Conservation (phyloP, 1,284 basidiomycete species). For the Trichosporon asahii region DNA sequence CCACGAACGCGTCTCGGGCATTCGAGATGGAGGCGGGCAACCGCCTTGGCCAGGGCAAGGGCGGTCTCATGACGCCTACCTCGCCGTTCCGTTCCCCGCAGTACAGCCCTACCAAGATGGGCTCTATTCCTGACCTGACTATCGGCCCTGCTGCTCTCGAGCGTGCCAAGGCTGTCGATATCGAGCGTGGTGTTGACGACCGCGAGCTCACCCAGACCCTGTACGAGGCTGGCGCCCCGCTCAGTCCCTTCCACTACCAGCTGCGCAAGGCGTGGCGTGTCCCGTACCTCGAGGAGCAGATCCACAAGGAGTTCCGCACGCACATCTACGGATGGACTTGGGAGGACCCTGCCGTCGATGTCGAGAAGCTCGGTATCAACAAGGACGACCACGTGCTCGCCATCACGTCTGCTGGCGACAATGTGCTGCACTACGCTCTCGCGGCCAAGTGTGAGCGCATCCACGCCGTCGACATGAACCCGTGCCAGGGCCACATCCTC, state of each 20-base stretch:
- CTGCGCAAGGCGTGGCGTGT: constrained; percentile 64
- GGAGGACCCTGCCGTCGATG: constrained; percentile 77
- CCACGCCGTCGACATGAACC: constrained; percentile 64
- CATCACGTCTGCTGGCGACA: constrained; percentile 77
- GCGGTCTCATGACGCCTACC: constrained; percentile 52
- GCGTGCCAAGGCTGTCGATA: constrained; percentile 20
- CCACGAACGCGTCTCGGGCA: constrained; percentile 60
- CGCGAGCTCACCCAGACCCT: constrained; percentile 42
- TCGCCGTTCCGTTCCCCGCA: constrained; percentile 52
- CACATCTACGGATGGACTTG: constrained; percentile 71
- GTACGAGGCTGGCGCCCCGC: constrained; percentile 59
- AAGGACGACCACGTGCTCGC: constrained; percentile 67
- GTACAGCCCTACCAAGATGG: constrained; percentile 43
- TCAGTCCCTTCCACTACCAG: constrained; percentile 75
- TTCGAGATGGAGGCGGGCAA: constrained; percentile 72
- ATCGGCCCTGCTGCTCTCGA: constrained; percentile 45
- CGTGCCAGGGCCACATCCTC: constrained; percentile 69
- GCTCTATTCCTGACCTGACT: constrained; percentile 50
- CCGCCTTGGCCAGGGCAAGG: constrained; percentile 55
- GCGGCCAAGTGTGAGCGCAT: constrained; percentile 63
- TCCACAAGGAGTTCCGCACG: constrained; percentile 72
- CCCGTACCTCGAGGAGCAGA: constrained; percentile 70
- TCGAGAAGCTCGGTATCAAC: constrained; percentile 63
- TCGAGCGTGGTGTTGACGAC: background rate
- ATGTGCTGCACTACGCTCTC: constrained; percentile 76